phyloP scores from a whole-genome alignment of 2,329 filamentous ascomycete genomes.

The Colletotrichum acutatum region DNA sequence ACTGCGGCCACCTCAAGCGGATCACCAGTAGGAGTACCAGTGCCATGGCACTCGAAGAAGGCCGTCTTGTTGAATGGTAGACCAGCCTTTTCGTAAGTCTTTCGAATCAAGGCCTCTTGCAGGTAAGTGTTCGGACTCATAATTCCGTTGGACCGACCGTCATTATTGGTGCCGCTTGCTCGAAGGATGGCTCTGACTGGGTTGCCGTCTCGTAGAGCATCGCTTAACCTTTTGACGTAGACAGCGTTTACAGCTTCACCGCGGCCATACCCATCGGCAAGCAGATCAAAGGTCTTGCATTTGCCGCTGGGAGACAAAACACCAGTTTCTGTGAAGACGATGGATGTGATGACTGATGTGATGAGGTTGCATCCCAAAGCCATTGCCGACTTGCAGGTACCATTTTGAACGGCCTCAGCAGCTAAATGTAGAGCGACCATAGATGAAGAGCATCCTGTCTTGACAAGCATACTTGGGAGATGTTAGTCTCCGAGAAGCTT shows the following conservation, averaged over 20 bases:
- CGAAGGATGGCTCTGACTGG: slow-evolving; percentile 46
- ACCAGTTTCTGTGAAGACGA: slow-evolving; percentile 39
- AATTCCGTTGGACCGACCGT: slow-evolving; percentile 50
- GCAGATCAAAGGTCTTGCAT: slow-evolving; percentile 49
- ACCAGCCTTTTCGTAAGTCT: slow-evolving; percentile 41
- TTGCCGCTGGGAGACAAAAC: slow-evolving; percentile 42
- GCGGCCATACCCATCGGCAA: slow-evolving; percentile 56
- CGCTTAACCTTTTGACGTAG: slow-evolving; percentile 52
- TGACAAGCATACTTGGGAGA: slow-evolving; percentile 43
- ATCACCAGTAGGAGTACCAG: slow-evolving; percentile 52
- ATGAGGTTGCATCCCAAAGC: slow-evolving; percentile 48
- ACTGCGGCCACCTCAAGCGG: slow-evolving; percentile 50
- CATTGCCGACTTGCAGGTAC: slow-evolving; percentile 43
- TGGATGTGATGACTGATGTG: slow-evolving; percentile 19
- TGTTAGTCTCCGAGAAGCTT: background rate
- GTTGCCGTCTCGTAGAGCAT: slow-evolving; percentile 53
- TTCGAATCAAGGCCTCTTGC: slow-evolving; percentile 43
- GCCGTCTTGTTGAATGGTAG: slow-evolving; percentile 36
- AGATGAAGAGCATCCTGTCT: slow-evolving; percentile 49
- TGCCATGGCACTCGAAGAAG: slow-evolving; percentile 49
- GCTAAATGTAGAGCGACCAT: slow-evolving; percentile 47
- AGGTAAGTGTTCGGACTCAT: slow-evolving; percentile 48
- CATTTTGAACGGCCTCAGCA: slow-evolving; percentile 40
- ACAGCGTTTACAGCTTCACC: slow-evolving; percentile 52
- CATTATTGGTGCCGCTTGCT: slow-evolving; percentile 44